Evolutionary conservation across 495 filamentous ascomycete species (phyloP).

Genomic region (Aspergillus biplanus): DNA sequence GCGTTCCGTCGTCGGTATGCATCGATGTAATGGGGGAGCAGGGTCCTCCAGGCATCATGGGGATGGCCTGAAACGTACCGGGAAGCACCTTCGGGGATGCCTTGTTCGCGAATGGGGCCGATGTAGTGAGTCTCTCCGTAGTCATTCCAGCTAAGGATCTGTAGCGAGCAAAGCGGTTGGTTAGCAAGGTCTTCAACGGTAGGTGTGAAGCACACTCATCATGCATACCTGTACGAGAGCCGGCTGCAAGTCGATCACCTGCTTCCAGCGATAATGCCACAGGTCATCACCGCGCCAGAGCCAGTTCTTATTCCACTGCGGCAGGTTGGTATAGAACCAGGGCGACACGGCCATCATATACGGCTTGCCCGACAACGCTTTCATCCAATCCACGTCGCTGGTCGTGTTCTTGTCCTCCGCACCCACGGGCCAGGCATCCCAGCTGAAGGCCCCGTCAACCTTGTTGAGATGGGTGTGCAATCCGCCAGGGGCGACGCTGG

Average conservation of each 20-base stretch:
- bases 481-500: conserved; percentile 57
- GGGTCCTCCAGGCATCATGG: conserved; percentile 58
- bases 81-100: conserved; percentile 54
- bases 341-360: conserved; percentile 84
- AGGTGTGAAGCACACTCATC: neutral
- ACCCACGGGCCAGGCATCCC: conserved; percentile 76
- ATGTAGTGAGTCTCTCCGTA: conserved; percentile 80
- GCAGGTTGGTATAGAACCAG: conserved; percentile 75
- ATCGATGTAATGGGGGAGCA: conserved; percentile 67
- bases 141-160: conserved; percentile 70
- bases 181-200: neutral
- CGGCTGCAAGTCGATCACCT: conserved; percentile 65
- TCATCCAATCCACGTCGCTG: conserved; percentile 58
- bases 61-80: conserved; percentile 53
- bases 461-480: conserved; percentile 46
- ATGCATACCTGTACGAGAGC: conserved; percentile 63
- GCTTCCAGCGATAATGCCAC: conserved; percentile 76
- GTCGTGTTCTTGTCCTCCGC: conserved; percentile 53
- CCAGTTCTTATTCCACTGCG: conserved; percentile 74
- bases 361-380: conserved; percentile 55
- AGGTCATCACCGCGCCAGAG: conserved; percentile 70
- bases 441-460: conserved; percentile 68
- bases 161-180: conserved; percentile 6
- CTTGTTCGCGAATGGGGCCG: conserved; percentile 53
- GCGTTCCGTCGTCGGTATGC: conserved; percentile 59